These are phyloP conservation scores for Kurtzmaniella natalensis DNA, from an alignment of 1,139 yeast genomes.

Conservation along the genomic window DNA sequence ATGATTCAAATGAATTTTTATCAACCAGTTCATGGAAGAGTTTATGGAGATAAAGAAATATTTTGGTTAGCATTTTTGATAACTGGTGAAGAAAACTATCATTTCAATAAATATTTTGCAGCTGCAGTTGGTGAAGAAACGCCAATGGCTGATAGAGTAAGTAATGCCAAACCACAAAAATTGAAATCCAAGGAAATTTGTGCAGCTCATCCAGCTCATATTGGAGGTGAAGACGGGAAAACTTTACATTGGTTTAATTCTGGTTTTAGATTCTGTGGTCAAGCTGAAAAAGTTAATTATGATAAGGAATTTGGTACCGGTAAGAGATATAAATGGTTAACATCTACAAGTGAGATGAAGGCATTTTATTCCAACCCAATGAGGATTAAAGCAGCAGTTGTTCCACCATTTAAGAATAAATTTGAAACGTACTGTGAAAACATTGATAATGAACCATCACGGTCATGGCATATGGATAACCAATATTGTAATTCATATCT, in stretches of 20 bases:
- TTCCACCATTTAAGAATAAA: constrained; percentile 28
- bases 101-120: constrained; percentile 23
- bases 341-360: constrained; percentile 16
- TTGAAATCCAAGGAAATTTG: constrained; percentile 30
- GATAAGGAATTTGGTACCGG: constrained; percentile 20
- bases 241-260: constrained; percentile 32
- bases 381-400: constrained; percentile 21
- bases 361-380: constrained; percentile 21
- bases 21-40: constrained; percentile 19
- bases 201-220: constrained; percentile 44
- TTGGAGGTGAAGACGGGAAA: constrained; percentile 26
- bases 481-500: constrained; percentile 37
- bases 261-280: constrained; percentile 30
- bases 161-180: constrained; percentile 15
- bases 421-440: constrained; percentile 22
- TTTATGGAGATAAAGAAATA: constrained; percentile 33
- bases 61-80: constrained; percentile 32
- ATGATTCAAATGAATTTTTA: constrained; percentile 27
- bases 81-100: constrained; percentile 30
- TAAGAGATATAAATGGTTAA: constrained; percentile 17
- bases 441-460: constrained; percentile 23
- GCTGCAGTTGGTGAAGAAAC: constrained; percentile 30
- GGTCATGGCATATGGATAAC: constrained; percentile 28
- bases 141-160: constrained; percentile 17
- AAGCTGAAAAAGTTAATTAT: constrained; percentile 19